A percentile compares a stretch with the other conserved stretches of the same genome.
Evolutionary conservation across 2,329 filamentous ascomycete genomes (phyloP).

Genomic region (Fusarium mundagurra): DNA sequence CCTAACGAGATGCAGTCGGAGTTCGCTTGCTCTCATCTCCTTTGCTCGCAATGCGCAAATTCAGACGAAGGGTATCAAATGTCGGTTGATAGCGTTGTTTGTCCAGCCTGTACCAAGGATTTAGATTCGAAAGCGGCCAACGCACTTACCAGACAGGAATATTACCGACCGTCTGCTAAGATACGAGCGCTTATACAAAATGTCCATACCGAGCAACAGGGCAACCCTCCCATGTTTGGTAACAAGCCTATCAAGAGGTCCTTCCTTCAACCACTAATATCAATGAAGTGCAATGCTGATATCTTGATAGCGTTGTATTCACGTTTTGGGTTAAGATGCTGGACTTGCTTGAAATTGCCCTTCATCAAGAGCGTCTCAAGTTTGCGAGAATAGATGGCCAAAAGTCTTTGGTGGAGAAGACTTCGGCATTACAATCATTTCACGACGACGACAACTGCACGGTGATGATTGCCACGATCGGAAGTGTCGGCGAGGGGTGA

Average conservation of each 20-base stretch:
- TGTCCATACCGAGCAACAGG: not conserved
- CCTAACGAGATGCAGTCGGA: not conserved
- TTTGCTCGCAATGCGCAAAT: not conserved
- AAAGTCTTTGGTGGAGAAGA: not conserved
- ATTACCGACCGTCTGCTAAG: not conserved
- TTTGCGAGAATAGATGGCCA: not conserved
- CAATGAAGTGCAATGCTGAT: not conserved
- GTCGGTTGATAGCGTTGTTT: not conserved
- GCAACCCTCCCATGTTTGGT: rapidly evolving
- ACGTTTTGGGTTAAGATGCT: not conserved
- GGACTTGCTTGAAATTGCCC: not conserved
- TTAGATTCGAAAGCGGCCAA: rapidly evolving
- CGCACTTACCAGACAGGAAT: rapidly evolving
- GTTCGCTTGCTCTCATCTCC: not conserved
- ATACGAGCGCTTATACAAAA: not conserved
- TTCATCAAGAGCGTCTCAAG: rapidly evolving
- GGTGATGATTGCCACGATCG: not conserved
- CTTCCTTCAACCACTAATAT: rapidly evolving
- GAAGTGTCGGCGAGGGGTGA: not conserved
- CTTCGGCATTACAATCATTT: not conserved
- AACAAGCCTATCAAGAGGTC: not conserved
- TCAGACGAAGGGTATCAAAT: rapidly evolving
- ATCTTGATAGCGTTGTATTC: rapidly evolving
- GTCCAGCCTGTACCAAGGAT: not conserved
- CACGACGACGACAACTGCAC: not conserved